Evolutionary conservation across 163 green algal species (phyloP).

Genomic region (Prototheca wickerhamii): DNA sequence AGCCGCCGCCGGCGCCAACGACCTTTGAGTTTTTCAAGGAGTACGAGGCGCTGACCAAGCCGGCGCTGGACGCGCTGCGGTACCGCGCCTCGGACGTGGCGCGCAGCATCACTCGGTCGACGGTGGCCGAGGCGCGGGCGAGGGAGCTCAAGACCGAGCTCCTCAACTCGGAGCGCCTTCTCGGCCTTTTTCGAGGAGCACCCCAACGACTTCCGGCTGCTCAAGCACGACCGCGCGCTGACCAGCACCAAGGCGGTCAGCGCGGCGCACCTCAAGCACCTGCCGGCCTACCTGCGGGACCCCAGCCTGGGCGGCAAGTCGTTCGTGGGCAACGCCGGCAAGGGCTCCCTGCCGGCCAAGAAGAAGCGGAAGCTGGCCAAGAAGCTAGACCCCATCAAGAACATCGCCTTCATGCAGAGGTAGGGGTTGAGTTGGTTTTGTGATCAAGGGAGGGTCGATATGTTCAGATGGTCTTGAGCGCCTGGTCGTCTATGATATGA

Average conservation of each 20-base stretch:
- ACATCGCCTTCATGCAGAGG: conserved; percentile 34
- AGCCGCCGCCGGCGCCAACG: not conserved
- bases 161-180: conserved; percentile 71
- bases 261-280: conserved; percentile 58
- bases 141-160: conserved; percentile 86
- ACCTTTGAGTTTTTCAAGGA: conserved; percentile 16
- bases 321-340: conserved; percentile 7
- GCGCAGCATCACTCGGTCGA: conserved; percentile 58
- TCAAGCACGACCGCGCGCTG: conserved; percentile 78
- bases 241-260: conserved; percentile 32
- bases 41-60: conserved; percentile 50
- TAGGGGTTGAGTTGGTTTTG: not conserved
- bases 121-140: conserved; percentile 76
- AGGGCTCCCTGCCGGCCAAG: conserved; percentile 20
- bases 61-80: conserved; percentile 67
- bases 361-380: conserved; percentile 27
- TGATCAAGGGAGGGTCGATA: no score
- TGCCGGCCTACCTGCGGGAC: conserved; percentile 72
- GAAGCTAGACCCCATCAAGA: conserved; percentile 33
- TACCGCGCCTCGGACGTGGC: conserved; percentile 86
- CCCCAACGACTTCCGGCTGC: conserved; percentile 46
- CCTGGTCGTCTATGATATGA: no score
- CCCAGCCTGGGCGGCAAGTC: conserved; percentile 15
- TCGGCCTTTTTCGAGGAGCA: conserved; percentile 77
- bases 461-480: no score